These are phyloP conservation scores for Yamagishiella unicocca DNA, from an alignment of 139 green algal species.

Conservation along the genomic window DNA sequence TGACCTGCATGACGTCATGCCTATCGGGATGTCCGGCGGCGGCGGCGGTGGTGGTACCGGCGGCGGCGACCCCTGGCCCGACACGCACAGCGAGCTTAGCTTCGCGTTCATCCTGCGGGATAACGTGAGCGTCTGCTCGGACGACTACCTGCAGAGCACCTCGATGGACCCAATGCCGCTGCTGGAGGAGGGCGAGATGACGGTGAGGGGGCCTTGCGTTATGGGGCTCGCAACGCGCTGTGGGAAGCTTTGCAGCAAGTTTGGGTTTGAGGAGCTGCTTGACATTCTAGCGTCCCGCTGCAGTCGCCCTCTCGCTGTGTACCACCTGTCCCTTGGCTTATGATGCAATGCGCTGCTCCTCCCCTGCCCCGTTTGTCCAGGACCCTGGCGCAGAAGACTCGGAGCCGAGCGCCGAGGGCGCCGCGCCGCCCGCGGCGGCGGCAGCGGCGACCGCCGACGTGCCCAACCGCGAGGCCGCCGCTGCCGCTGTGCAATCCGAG, in stretches of 20 bases:
- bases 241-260: too few relatives aligned
- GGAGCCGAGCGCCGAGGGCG: not conserved
- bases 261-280: too few relatives aligned
- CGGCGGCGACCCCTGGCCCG: constrained; percentile 20
- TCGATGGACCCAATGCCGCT: constrained; percentile 14
- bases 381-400: too few relatives aligned
- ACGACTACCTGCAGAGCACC: constrained; percentile 7
- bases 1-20: not conserved
- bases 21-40: not conserved
- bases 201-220: not conserved
- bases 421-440: too few relatives aligned
- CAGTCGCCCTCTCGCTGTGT: too few relatives aligned
- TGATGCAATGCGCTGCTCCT: too few relatives aligned
- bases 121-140: constrained; percentile 22
- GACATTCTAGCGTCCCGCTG: too few relatives aligned
- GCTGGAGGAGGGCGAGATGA: constrained; percentile 12
- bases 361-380: too few relatives aligned
- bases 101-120: constrained; percentile 43
- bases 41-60: not conserved
- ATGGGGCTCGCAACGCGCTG: not conserved
- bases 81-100: constrained; percentile 14
- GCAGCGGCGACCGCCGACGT: not conserved
- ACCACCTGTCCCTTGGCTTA: too few relatives aligned
- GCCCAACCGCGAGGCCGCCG: not conserved
- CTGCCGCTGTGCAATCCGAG: not conserved